Base-by-base conservation (phyloP, 1,284 basidiomycete genomes). In the Golubevia sp. region DNA sequence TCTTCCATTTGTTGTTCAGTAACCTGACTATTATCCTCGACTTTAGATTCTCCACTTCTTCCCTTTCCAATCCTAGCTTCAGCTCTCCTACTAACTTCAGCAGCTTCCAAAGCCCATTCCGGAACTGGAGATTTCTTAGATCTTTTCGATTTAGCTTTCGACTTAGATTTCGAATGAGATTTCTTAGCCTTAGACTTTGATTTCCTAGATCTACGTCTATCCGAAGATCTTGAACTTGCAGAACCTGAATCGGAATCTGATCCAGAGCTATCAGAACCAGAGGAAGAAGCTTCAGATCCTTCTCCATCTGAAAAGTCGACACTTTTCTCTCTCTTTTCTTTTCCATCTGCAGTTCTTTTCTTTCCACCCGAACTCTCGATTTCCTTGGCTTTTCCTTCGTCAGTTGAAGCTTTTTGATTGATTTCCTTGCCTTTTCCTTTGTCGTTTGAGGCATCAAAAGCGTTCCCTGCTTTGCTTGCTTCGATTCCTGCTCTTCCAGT, bases 401-500 rank as follows among this genome's bases (percentile, higher is more conserved):
- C 38, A n/a, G n/a, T n/a, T n/a, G n/a, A n/a, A n/a, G n/a, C n/a
- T n/a, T n/a, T n/a, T 44, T 44, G 38, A 44, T 13, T 44, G 38
- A 44, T 44, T 44, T 44, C 38, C 38, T 44, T 25, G 60, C 60
- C 26, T 49, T 59, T 3, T 20, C 55, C 58, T 27, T 57, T 15
- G 20, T 13, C n/a, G 38, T 44, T 44, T 18, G 51, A 30, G 20
- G 51, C 51, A n/a, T 25, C 24, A n/a, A 62, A 56, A 23, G 49
- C 48, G 38, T 26, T 27, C 23, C 25, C 57, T 24, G 66, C 53
- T 51, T 66, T 52, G 4, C 61, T 59, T 3, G 79, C 79, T 50
- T 76, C 71, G 49, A 76, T 82, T 18, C 80, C 79, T 1, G 78
- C 79, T 51, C 76, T 38, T 2, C 80, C 80, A 1, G 78, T 81